Evolutionary conservation across 805 yeast species (phyloP).

Genomic region (Metschnikowia baotianmanensis): DNA sequence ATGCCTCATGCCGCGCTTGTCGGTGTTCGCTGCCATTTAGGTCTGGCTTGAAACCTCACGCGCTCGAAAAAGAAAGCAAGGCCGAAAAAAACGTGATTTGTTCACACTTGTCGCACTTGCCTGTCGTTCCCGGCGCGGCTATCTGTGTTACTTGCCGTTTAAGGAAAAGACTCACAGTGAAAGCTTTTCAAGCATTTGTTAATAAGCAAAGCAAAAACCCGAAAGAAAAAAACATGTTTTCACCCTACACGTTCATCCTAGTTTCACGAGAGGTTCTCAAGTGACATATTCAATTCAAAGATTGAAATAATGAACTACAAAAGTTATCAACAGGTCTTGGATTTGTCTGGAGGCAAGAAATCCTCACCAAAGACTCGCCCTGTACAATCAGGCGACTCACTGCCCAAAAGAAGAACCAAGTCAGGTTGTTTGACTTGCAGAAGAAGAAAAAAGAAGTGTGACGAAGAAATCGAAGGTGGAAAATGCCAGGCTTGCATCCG

Average conservation of each 20-base stretch:
- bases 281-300: no score
- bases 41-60: neutral
- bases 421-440: slow-evolving; percentile 50
- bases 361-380: slow-evolving; percentile 10
- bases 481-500: slow-evolving; percentile 46
- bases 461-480: slow-evolving; percentile 41
- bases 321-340: slow-evolving; percentile 37
- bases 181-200: slow-evolving; percentile 1
- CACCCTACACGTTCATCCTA: slow-evolving; percentile 4
- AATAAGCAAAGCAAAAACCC: slow-evolving; percentile 8
- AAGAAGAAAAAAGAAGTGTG: slow-evolving; percentile 64
- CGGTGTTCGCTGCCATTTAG: slow-evolving; percentile 4
- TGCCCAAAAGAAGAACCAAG: slow-evolving; percentile 22
- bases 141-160: slow-evolving; percentile 18
- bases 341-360: slow-evolving; percentile 20
- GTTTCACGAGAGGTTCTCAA: no score
- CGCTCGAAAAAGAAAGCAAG: slow-evolving; percentile 12
- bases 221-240: slow-evolving; percentile 3
- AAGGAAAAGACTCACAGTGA: slow-evolving; percentile 11
- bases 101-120: slow-evolving; percentile 10
- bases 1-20: slow-evolving; percentile 10
- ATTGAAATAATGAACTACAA: slow-evolving; percentile 28
- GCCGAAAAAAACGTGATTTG: slow-evolving; percentile 4
- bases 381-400: slow-evolving; percentile 3
- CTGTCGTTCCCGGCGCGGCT: slow-evolving; percentile 17